Conservation (phyloP, 192 early-diverging fungal genomes). For the Umbelopsis isabellina region DNA sequence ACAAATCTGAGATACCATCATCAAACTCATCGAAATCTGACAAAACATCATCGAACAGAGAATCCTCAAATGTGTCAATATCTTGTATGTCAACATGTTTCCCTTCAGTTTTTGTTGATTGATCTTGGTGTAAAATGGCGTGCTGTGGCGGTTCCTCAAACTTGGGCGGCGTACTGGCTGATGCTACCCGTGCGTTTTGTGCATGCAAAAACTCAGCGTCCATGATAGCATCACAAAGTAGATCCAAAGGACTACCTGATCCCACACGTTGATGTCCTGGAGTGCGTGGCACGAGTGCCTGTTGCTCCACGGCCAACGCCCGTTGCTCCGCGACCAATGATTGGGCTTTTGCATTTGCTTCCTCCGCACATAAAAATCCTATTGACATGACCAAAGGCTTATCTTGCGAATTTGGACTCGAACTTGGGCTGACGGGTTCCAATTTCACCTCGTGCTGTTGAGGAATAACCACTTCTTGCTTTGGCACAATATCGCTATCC, state of each 20-base stretch:
- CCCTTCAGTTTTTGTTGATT: conserved; percentile 2
- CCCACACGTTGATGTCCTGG: background rate
- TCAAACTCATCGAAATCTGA: conserved; percentile 26
- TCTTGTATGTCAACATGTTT: conserved; percentile 18
- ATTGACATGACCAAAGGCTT: conserved; percentile 11
- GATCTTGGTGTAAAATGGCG: background rate
- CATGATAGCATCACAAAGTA: conserved; percentile 31
- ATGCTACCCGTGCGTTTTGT: background rate
- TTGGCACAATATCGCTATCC: conserved; percentile 5
- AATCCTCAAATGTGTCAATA: conserved; percentile 8
- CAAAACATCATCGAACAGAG: conserved; percentile 15
- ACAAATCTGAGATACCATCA: conserved; percentile 32
- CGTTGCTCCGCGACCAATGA: background rate
- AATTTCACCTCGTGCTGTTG: background rate
- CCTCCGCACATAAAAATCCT: conserved; percentile 15
- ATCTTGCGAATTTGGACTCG: background rate
- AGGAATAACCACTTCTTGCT: background rate
- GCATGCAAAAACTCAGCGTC: conserved; percentile 28
- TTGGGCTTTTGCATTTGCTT: background rate
- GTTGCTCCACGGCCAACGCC: background rate
- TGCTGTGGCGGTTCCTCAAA: conserved; percentile 2
- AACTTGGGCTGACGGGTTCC: background rate
- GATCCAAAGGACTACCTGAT: conserved; percentile 12
- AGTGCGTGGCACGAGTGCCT: background rate
- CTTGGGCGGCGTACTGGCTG: background rate